phyloP scores from a whole-genome alignment of 768 basidiomycete species.

The Phaffia australis region DNA sequence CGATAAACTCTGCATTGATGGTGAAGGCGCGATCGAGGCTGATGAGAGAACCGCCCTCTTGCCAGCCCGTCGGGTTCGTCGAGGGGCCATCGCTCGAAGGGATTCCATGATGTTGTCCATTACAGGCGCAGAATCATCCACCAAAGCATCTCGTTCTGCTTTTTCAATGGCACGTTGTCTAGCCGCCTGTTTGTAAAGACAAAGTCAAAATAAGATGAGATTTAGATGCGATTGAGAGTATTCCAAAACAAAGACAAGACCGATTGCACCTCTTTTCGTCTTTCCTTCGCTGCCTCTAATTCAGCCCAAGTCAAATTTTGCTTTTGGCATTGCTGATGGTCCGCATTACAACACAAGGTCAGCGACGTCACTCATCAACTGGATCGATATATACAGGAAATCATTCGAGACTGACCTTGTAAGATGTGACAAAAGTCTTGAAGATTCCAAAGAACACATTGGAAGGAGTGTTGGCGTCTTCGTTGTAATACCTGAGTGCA shows the following conservation, averaged over 20 bases:
- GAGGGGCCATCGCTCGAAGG: conserved; percentile 18
- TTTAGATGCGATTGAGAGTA: background rate
- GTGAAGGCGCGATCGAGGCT: background rate
- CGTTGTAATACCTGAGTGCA: conserved; percentile 81
- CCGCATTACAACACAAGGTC: too few species aligned
- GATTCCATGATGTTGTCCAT: conserved; percentile 27
- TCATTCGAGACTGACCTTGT: conserved; percentile 34
- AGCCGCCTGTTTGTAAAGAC: conserved; percentile 9
- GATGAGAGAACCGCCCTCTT: background rate
- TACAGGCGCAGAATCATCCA: conserved; percentile 21
- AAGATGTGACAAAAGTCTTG: conserved; percentile 92
- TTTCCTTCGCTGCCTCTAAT: conserved; percentile 13
- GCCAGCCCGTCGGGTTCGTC: conserved; percentile 6
- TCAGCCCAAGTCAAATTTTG: conserved; percentile 26
- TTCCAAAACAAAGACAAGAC: background rate
- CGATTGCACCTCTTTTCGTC: conserved; percentile 17
- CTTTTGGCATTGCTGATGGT: conserved; percentile 24
- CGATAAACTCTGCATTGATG: background rate
- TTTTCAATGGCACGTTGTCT: conserved; percentile 3
- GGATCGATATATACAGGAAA: background rate
- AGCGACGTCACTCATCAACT: background rate
- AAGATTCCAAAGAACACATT: conserved; percentile 93
- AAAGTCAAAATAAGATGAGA: background rate
- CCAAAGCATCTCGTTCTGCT: conserved; percentile 15
- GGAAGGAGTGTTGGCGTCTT: conserved; percentile 68